Percentiles rank a stretch among this genome's conserved stretches.
Conservation (phyloP, 1,284 basidiomycete species). For the Cystobasidiaceae sp. region DNA sequence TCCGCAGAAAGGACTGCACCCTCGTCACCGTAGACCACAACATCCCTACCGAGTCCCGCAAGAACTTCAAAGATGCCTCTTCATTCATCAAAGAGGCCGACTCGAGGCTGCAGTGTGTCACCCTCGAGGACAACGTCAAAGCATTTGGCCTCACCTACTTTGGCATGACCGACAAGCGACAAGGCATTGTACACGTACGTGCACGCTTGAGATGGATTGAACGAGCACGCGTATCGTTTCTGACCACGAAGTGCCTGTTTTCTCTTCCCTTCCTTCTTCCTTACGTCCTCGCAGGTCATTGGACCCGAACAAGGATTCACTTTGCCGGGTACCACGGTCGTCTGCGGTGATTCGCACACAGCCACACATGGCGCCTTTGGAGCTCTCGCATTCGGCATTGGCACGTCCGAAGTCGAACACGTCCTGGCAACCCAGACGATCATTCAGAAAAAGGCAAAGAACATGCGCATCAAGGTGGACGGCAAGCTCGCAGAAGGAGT, state of each 20-base stretch:
- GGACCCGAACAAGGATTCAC: conserved; percentile 94
- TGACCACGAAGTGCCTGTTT: no score
- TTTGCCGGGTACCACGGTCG: conserved; percentile 88
- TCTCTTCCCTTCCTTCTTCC: neutral
- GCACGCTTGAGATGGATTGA: neutral
- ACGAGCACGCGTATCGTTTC: no score
- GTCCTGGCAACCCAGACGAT: conserved; percentile 93
- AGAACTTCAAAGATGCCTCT: conserved; percentile 68
- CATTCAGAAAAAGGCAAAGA: conserved; percentile 85
- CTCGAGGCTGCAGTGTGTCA: conserved; percentile 82
- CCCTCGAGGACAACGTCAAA: conserved; percentile 90
- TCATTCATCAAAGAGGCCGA: conserved; percentile 83
- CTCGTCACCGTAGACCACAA: conserved; percentile 94
- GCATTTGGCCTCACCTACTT: conserved; percentile 94
- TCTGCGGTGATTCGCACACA: conserved; percentile 94
- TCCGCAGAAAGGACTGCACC: conserved; percentile 87
- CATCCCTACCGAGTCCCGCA: conserved; percentile 81
- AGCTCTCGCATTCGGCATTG: conserved; percentile 92
- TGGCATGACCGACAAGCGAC: conserved; percentile 52
- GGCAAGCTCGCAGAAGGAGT: conserved; percentile 81
- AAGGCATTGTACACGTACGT: conserved; percentile 77
- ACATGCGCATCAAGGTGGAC: conserved; percentile 90
- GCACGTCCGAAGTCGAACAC: conserved; percentile 94
- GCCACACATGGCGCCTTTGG: conserved; percentile 87
- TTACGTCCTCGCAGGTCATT: conserved; percentile 54